Base-by-base conservation (phyloP, 306 rosid genomes). In the Cucurbita pepo region DNA sequence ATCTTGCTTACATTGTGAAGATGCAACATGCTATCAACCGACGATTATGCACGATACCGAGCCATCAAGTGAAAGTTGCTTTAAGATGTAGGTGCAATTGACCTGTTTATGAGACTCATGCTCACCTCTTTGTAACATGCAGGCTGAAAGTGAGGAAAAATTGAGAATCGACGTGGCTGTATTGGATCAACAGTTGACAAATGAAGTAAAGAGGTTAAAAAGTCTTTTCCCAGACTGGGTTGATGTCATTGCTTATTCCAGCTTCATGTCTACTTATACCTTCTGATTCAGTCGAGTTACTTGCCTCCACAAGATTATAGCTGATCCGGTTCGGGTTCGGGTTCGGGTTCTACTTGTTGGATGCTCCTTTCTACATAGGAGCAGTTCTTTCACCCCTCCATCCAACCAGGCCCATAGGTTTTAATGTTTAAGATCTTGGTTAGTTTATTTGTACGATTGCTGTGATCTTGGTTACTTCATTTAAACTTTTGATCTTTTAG, bases 161-260 rank as follows among this genome's bases (percentile, higher is more conserved):
- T 84, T 94, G 73, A 89, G 86, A 73, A 92, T 94, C 74, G 88
- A 94, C 50, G 85, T 91, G 6, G 84, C 92, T 12, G 99, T 94
- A n/a, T 47, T 94, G 72, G 97, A 91, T 77, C 99, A 94, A 63
- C 83, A 82, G 66, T 73, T 94, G 80, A 83, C 83, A 41, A 86
- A 52, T 57, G 81, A 86, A 67, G 85, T 87, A 51, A 87, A 85
- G 86, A 86, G 81, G 83, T 80, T 94, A 84, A 89, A 84, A 81
- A 73, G 85, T 69, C 89, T 91, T 69, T 85, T 94, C 79, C 99
- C 99, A 1, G 82, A 82, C 19, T 91, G 99, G 99, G 88, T 91
- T 15, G 99, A 94, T 78, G 88, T 89, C 5, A 10, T 19, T 80
- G 83, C 96, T 4, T 85, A 89, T 73, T 89, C 97, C 71, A 83